Base-by-base conservation (phyloP, 331 rosid genomes). In the Prunus yedoensis region DNA sequence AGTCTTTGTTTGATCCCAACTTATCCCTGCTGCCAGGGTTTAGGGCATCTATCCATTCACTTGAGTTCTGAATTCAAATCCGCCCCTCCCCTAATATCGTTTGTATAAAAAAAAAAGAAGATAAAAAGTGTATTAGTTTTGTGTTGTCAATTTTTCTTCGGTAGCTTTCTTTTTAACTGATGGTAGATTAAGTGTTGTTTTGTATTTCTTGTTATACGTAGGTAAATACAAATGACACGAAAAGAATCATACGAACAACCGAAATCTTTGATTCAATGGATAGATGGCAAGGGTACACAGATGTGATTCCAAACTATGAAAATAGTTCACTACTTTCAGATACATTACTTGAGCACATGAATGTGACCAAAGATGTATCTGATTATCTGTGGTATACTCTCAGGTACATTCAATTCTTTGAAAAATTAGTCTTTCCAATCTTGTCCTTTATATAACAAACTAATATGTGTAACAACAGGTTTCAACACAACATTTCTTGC, bases 341-440 rank as follows among this genome's bases (percentile, higher is more conserved):
- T 50, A 67, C 83, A 68, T 80, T 91, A 12, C 88, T 91, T 60
- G 94, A 91, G 78, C 84, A 83, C 20, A 83, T 72, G 79, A 20
- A 68, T 25, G 77, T 63, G 52, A 76, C 84, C 11, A 83, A 83
- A 63, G 87, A 83, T 70, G 6, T 56, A 64, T 76, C 82, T 17
- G 87, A 83, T 63, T 85, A 85, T 58, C 62, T 82, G 54, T 85
- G 97, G 97, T 87, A 87, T 63, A 77, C 83, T 71, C 52, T 82
- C 32, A 83, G 94, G 94, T 91, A 84, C 75, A 67, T 43, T 51
- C 1, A 9, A 73, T 59, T 25, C 2, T 49, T 46, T 75, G 63
- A 30, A 4, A 13, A 12, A 28, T 56, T 15, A 47, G 51, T 30
- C 68, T 52, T 66, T 73, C 56, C 61, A 50, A 32, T 7, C 18